Conservation (phyloP, 305 asterid species). For the Plantago rigida region DNA sequence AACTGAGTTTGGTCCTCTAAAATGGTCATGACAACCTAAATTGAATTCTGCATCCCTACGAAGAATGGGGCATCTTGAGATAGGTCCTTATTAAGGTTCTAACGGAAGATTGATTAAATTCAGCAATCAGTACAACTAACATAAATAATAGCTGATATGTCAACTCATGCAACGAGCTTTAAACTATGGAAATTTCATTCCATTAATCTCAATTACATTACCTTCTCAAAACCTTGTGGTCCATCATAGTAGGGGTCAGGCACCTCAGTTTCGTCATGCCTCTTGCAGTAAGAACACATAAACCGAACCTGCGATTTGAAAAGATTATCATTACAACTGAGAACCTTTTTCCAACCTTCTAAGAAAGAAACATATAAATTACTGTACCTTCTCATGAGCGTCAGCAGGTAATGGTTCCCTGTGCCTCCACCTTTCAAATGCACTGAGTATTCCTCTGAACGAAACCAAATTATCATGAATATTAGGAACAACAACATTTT, state of each 20-base stretch:
- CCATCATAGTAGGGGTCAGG: conserved; percentile 95
- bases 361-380: too few relatives aligned
- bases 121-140: background rate
- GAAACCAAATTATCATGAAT: conserved; percentile 13
- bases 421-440: conserved; percentile 81
- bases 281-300: conserved; percentile 87
- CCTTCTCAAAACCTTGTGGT: conserved; percentile 82
- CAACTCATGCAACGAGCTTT: background rate
- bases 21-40: too few relatives aligned
- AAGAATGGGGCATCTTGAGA: too few relatives aligned
- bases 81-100: too few relatives aligned
- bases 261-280: conserved; percentile 61
- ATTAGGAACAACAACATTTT: background rate
- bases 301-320: conserved; percentile 42
- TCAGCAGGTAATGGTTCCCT: conserved; percentile 57
- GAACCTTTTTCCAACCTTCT: background rate
- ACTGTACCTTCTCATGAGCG: conserved; percentile 54
- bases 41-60: too few relatives aligned
- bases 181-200: background rate
- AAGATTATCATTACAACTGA: background rate
- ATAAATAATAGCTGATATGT: background rate
- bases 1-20: too few relatives aligned
- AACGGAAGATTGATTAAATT: too few relatives aligned
- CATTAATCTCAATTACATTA: conserved; percentile 20
- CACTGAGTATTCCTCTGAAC: conserved; percentile 53